Base-by-base conservation (phyloP, 495 filamentous ascomycete species). In the Pyrenopolyporus hunteri region DNA sequence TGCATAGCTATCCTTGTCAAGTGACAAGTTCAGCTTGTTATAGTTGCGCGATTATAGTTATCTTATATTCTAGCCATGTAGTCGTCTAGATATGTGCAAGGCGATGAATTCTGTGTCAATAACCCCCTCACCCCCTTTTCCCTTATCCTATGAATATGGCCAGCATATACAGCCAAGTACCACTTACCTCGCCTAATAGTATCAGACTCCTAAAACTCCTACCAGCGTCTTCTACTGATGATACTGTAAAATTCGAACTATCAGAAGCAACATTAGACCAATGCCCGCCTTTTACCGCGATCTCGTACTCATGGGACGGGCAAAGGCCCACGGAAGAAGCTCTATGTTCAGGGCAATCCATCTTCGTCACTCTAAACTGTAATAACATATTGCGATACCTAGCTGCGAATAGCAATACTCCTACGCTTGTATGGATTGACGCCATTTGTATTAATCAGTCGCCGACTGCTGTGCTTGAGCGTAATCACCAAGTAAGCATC, bases 381-480 rank as follows among this genome's bases (percentile, higher is more conserved):
- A 31, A 42, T 2, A 42, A 29, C 16, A 33, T 42, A 20, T 23
- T 53, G 2, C 23, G 26, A 32, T 2, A 53, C 26, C 16, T 52
- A 31, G 49, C 23, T 10, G 19, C 36, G 7, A 40, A 28, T 4
- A 39, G 20, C 10, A 25, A 29, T 10, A 10, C 14, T 2, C 49
- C 49, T 13, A 20, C 39, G 1, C 3, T 52, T 31, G n/a, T 40
- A 28, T 29, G 35, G 49, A 52, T 42, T 14, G 36, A 53, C 9
- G 36, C 36, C n/a, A 43, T 29, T 7, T 53, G 49, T 13, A 43
- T 53, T 13, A 39, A 51, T 5, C 48, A 51, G 23, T 39, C 48
- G 1, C 33, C 32, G 0, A 20, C 33, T 6, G 37, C 37, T 13
- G 37, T n/a, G 20, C 11, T 43, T 2, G 17, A 43, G 11, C 39